Percentiles rank a stretch among this genome's conserved stretches.
Evolutionary conservation across 2,329 filamentous ascomycete genomes (phyloP).

Genomic region (Hypoxylon sp.): DNA sequence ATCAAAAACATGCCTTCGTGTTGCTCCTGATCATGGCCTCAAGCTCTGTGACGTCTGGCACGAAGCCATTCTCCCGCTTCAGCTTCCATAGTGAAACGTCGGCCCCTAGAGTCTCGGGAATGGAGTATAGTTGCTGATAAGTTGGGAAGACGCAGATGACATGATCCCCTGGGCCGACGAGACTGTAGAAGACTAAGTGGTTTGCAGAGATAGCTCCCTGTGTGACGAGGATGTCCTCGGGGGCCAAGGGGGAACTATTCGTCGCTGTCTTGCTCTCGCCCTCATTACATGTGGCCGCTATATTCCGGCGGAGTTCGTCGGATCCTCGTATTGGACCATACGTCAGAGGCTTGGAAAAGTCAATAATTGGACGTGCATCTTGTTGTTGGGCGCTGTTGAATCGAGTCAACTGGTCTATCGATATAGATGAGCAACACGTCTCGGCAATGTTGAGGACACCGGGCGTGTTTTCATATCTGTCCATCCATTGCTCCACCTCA

Average conservation of each 20-base stretch:
- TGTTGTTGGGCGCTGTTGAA: conserved; percentile 69
- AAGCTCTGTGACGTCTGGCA: conserved; percentile 77
- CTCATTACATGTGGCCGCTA: conserved; percentile 76
- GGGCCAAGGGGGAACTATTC: conserved; percentile 13
- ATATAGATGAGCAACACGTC: conserved; percentile 83
- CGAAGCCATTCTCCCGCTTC: conserved; percentile 73
- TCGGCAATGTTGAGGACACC: conserved; percentile 80
- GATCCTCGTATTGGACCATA: conserved; percentile 83
- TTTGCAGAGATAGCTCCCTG: conserved; percentile 89
- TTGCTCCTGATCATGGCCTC: conserved; percentile 74
- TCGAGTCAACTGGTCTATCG: conserved; percentile 74
- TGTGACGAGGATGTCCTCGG: conserved; percentile 80
- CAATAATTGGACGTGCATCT: conserved; percentile 58
- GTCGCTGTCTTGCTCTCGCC: conserved; percentile 40
- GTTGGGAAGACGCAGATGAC: conserved; percentile 89
- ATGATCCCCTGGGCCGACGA: conserved; percentile 82
- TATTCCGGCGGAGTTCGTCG: conserved; percentile 71
- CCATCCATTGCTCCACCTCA: conserved; percentile 81
- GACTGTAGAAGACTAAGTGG: conserved; percentile 80
- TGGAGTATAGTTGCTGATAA: conserved; percentile 85
- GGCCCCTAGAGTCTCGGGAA: conserved; percentile 81
- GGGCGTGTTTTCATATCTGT: conserved; percentile 69
- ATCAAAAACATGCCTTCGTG: conserved; percentile 73
- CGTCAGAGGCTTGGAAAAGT: conserved; percentile 72
- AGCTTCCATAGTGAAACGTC: conserved; percentile 84